Conservation (phyloP, 129 eudicot genomes). For the Solidago caesia region DNA sequence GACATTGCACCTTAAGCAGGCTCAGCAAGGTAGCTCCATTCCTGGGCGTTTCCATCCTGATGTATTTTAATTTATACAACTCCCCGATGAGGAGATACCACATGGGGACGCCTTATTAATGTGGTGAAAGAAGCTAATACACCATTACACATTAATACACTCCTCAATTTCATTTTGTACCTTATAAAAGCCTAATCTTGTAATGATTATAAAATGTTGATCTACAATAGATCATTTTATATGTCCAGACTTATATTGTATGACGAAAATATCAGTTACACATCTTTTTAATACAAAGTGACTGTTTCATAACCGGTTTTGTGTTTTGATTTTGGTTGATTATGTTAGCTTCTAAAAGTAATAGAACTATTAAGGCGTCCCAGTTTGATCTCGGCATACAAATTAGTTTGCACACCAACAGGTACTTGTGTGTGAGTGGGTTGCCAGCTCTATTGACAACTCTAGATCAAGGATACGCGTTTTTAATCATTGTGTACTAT, state of each 20-base stretch:
- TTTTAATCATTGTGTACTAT: conserved; percentile 12
- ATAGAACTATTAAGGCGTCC: background rate
- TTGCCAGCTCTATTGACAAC: background rate
- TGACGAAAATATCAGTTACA: background rate
- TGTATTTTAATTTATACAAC: conserved; percentile 47
- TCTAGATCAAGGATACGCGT: background rate
- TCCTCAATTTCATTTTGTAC: background rate
- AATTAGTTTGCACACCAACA: background rate
- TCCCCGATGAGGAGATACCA: background rate
- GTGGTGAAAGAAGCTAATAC: conserved; percentile 1
- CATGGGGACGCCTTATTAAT: background rate
- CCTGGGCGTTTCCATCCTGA: conserved; percentile 94
- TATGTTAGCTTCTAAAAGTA: background rate
- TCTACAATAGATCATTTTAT: conserved; percentile 6
- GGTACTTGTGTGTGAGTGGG: background rate
- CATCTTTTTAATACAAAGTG: conserved; percentile 1
- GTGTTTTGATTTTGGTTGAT: background rate
- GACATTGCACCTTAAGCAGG: conserved; percentile 98
- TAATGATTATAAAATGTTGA: conserved; percentile 2
- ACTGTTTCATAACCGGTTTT: background rate
- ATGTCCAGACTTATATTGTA: conserved; percentile 6
- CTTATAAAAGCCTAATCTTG: conserved; percentile 15
- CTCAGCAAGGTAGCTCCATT: conserved; percentile 79
- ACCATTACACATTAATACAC: background rate
- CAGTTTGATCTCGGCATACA: background rate